These are phyloP conservation scores for Wallemia mellicola DNA, from an alignment of 1,284 basidiomycete genomes.

Conservation along the genomic window DNA sequence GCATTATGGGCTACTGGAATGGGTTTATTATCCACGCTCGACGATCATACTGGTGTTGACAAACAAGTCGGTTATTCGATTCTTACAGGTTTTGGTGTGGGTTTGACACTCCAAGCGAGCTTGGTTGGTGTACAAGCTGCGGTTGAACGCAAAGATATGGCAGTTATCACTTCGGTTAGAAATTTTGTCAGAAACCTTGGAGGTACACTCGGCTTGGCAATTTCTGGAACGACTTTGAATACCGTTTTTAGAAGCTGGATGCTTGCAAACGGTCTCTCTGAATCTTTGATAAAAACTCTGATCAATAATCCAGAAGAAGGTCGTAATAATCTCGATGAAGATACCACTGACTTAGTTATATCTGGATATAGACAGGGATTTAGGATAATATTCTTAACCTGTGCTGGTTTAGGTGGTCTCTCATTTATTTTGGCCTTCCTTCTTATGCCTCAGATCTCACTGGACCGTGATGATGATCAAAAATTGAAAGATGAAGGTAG, in stretches of 20 bases:
- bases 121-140: constrained; percentile 10
- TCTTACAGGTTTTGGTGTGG: constrained; percentile 9
- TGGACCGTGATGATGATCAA: constrained; percentile 9
- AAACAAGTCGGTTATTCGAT: constrained; percentile 8
- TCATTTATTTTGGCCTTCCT: constrained; percentile 6
- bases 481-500: constrained; percentile 8
- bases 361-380: not conserved
- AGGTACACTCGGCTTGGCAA: constrained; percentile 8
- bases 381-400: constrained; percentile 5
- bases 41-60: constrained; percentile 6
- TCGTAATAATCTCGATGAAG: not conserved
- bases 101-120: constrained; percentile 9
- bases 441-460: constrained; percentile 5
- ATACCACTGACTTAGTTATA: not conserved
- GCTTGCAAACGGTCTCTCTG: not conserved
- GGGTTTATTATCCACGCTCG: constrained; percentile 7
- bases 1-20: constrained; percentile 8
- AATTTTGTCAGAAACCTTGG: constrained; percentile 10
- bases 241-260: constrained; percentile 3
- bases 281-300: not conserved
- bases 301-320: not conserved
- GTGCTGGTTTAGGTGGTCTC: constrained; percentile 7
- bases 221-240: constrained; percentile 9
- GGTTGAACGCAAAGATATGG: constrained; percentile 8
- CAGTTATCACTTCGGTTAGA: constrained; percentile 9